Base-by-base conservation (phyloP, 1,139 yeast species). In the Saccharomyces hybrid region DNA sequence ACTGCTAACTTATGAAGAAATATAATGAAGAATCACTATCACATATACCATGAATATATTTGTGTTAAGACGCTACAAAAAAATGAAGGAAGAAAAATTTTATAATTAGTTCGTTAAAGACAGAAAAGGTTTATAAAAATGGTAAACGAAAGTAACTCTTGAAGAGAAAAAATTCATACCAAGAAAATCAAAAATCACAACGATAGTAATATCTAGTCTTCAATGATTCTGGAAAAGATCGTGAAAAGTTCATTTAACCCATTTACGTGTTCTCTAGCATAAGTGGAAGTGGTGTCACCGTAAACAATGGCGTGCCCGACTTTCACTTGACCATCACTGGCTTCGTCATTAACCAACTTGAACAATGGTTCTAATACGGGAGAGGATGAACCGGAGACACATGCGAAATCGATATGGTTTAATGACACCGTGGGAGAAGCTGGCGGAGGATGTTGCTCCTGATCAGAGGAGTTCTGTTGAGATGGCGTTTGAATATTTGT, bases 181-280 rank as follows among this genome's bases (percentile, higher is more conserved):
- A 16, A 8, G 42, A 38, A 16, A 16, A 16, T 34, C 23, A 34
- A 34, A 38, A 16, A 14, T 38, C 23, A 34, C 3, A 34, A 34
- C 8, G 3, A 13, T 19, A 34, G 41, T 34, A 14, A 14, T 4
- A 34, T n/a, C 9, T 14, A 38, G 5, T 16, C 25, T 16, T 16
- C 42, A 5, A 38, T 38, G 42, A 38, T 38, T 38, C 42, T 38
- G 8, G 42, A 38, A 8, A 84, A 70, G 42, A 84, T 72, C 29
- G 78, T 75, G 63, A 89, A 78, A 52, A 90, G 73, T 58, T 88
- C 93, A 65, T 88, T 89, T 62, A 86, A 80, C 58, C 97, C 97
- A 56, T 81, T 80, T 14, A 88, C 83, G 54, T 83, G 82, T 62
- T 81, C 86, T 46, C 75, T 78, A 1, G 97, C 96, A 54, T 77